phyloP scores from a whole-genome alignment of 306 rosid species.

The Herpetospermum pedunculosum region DNA sequence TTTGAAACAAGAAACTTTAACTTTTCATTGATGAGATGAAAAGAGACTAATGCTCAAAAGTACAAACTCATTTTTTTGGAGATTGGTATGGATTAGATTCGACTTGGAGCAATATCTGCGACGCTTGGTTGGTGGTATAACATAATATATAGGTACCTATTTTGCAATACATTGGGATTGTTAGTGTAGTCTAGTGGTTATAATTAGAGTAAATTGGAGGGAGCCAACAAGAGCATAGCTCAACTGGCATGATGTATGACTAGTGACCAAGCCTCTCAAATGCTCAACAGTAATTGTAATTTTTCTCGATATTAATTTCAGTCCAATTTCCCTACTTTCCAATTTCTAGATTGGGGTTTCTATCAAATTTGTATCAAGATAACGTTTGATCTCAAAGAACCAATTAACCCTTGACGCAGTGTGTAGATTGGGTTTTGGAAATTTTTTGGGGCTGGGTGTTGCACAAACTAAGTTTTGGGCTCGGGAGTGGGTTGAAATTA shows the following conservation, averaged over 20 bases:
- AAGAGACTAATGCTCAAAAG: too few relatives aligned
- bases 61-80: background rate
- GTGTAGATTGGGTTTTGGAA: background rate
- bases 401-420: too few relatives aligned
- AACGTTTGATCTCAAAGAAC: background rate
- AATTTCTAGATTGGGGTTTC: background rate
- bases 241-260: too few relatives aligned
- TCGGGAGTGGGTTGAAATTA: background rate
- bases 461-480: background rate
- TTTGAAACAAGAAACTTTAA: too few relatives aligned
- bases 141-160: background rate
- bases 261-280: too few relatives aligned
- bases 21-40: too few relatives aligned
- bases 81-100: background rate
- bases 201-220: background rate
- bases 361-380: background rate
- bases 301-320: background rate
- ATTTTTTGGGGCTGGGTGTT: too few relatives aligned
- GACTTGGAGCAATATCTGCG: background rate
- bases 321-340: background rate
- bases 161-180: background rate
- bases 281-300: background rate
- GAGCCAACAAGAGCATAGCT: too few relatives aligned
- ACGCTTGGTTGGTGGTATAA: background rate
- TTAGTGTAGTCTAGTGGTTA: background rate